A percentile compares a stretch with the other conserved stretches of the same genome.
phyloP scores from a whole-genome alignment of 257 asterid species.

The Cruciata laevipes region DNA sequence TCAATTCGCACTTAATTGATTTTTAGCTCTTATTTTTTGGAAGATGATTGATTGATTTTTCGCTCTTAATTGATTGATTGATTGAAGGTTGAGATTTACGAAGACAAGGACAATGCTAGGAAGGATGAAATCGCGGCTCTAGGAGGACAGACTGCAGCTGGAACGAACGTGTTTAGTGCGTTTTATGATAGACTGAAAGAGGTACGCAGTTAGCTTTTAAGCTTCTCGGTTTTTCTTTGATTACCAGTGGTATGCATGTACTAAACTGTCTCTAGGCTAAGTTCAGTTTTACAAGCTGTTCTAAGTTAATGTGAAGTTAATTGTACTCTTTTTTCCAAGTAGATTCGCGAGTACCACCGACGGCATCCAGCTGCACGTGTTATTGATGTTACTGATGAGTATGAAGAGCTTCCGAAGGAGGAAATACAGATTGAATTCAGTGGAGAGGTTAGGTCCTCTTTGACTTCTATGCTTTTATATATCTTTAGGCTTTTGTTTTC shows the following conservation, averaged over 20 bases:
- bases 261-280: neutral
- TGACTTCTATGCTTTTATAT: neutral
- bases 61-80: neutral
- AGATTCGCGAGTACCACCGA: slow-evolving; percentile 94
- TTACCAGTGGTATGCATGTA: neutral
- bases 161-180: slow-evolving; percentile 84
- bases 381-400: slow-evolving; percentile 75
- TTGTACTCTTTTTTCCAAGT: slow-evolving; percentile 7
- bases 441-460: slow-evolving; percentile 62
- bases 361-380: slow-evolving; percentile 84
- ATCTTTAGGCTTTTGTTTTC: neutral
- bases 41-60: neutral
- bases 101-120: slow-evolving; percentile 74
- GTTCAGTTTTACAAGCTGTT: neutral
- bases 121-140: slow-evolving; percentile 97
- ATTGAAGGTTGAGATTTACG: slow-evolving; percentile 68
- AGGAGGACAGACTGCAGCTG: slow-evolving; percentile 80
- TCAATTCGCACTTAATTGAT: neutral
- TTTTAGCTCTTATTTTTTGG: neutral
- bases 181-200: slow-evolving; percentile 90
- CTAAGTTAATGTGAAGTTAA: neutral
- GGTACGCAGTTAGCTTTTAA: slow-evolving; percentile 25
- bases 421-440: slow-evolving; percentile 82
- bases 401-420: slow-evolving; percentile 79
- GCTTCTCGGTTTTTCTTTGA: neutral